Evolutionary conservation across 495 filamentous ascomycete genomes (phyloP).

Genomic region (Hamigera avellanea): DNA sequence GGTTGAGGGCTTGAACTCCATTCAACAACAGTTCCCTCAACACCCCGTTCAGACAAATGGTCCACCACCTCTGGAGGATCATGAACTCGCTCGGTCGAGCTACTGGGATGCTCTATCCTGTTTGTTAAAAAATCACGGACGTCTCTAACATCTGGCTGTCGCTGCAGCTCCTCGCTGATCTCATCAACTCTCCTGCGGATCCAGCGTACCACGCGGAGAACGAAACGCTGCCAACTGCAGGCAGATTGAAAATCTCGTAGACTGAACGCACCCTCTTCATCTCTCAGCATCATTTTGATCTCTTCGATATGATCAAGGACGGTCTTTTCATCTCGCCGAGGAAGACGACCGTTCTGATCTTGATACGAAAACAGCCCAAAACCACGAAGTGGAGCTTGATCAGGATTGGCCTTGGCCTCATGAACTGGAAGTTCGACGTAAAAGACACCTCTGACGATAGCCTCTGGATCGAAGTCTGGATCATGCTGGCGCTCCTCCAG

Average conservation of each 20-base stretch:
- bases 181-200: conserved; percentile 22
- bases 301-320: conserved; percentile 24
- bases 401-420: conserved; percentile 6
- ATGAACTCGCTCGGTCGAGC: neutral
- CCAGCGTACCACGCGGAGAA: conserved; percentile 21
- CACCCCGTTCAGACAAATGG: neutral
- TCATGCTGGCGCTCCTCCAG: conserved; percentile 18
- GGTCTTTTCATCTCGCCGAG: conserved; percentile 14
- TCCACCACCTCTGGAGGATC: neutral
- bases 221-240: conserved; percentile 23
- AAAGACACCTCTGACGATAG: conserved; percentile 17
- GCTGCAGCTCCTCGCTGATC: conserved; percentile 11
- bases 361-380: conserved; percentile 18
- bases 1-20: conserved; percentile 4
- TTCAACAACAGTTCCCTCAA: neutral
- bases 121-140: conserved; percentile 9
- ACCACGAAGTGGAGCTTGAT: conserved; percentile 16
- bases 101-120: conserved; percentile 2
- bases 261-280: conserved; percentile 11
- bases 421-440: conserved; percentile 11
- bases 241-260: conserved; percentile 12
- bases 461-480: conserved; percentile 14
- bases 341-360: conserved; percentile 22
- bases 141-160: conserved; percentile 11
- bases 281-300: conserved; percentile 12